These are phyloP conservation scores for Ceratobasidium sp. DNA, from an alignment of 1,284 basidiomycete species.

Conservation along the genomic window DNA sequence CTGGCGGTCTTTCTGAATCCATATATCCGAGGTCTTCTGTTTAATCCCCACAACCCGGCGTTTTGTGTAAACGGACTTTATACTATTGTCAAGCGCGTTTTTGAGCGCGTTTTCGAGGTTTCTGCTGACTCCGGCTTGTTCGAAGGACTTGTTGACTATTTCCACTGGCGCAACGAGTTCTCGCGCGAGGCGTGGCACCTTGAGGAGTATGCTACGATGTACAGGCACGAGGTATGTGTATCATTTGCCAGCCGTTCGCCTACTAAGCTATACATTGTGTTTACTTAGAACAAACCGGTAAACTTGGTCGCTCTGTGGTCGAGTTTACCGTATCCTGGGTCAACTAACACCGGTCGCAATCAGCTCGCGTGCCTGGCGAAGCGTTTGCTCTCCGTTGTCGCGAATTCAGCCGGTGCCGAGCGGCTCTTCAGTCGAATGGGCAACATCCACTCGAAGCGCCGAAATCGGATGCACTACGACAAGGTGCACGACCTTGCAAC, in stretches of 20 bases:
- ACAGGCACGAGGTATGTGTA: not conserved
- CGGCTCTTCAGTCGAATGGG: constrained; percentile 52
- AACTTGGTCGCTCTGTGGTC: not conserved
- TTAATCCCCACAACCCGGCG: not conserved
- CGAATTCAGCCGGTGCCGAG: constrained; percentile 52
- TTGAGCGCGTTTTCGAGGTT: not conserved
- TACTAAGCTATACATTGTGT: not conserved
- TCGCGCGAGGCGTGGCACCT: not conserved
- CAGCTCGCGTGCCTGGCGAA: constrained; percentile 50
- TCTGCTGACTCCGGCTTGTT: not conserved
- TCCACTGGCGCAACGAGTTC: not conserved
- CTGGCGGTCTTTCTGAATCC: constrained; percentile 22
- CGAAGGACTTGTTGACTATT: not conserved
- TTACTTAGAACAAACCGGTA: not conserved
- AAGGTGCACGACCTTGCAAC: constrained; percentile 49
- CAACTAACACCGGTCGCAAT: constrained; percentile 43
- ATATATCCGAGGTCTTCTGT: not conserved
- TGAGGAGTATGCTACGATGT: not conserved
- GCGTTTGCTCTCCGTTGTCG: constrained; percentile 51
- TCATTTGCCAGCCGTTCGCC: not conserved
- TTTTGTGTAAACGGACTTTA: not conserved
- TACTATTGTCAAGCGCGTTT: not conserved
- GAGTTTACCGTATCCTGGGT: not conserved
- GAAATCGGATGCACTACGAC: constrained; percentile 47
- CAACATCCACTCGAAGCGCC: constrained; percentile 50